phyloP scores from a whole-genome alignment of 2,329 filamentous ascomycete genomes.

The Penicillium polonicum region DNA sequence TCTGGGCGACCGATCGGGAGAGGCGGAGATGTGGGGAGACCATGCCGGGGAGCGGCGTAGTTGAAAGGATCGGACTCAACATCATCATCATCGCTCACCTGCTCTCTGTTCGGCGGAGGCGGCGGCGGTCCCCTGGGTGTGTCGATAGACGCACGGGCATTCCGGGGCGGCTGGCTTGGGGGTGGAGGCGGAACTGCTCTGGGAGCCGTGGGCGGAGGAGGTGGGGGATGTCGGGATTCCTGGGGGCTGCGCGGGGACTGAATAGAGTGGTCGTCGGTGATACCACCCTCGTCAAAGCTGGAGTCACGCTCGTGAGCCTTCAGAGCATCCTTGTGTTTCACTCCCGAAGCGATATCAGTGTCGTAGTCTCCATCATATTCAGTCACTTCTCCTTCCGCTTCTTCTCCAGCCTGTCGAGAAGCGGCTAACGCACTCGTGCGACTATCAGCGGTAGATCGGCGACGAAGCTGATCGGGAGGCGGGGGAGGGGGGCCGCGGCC shows the following conservation, averaged over 20 bases:
- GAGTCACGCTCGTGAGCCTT: slow-evolving; percentile 77
- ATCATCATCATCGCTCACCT: slow-evolving; percentile 49
- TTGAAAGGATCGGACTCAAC: slow-evolving; percentile 53
- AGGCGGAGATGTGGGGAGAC: slow-evolving; percentile 25
- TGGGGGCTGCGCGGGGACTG: slow-evolving; percentile 47
- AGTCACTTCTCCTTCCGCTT: slow-evolving; percentile 75
- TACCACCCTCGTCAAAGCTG: slow-evolving; percentile 68
- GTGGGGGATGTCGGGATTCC: slow-evolving; percentile 46
- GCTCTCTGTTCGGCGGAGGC: slow-evolving; percentile 49
- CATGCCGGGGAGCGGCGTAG: slow-evolving; percentile 46
- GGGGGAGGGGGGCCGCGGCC: slow-evolving; percentile 67
- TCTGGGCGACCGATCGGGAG: slow-evolving; percentile 24
- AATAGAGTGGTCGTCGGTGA: slow-evolving; percentile 54
- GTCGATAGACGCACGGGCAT: slow-evolving; percentile 40
- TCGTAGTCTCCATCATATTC: slow-evolving; percentile 98
- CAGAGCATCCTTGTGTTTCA: slow-evolving; percentile 88
- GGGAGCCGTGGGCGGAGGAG: slow-evolving; percentile 58
- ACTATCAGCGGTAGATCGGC: slow-evolving; percentile 60
- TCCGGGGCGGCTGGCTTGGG: slow-evolving; percentile 57
- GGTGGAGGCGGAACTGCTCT: slow-evolving; percentile 64
- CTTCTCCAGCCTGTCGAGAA: slow-evolving; percentile 52
- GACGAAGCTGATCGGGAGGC: slow-evolving; percentile 51
- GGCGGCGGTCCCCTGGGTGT: slow-evolving; percentile 36
- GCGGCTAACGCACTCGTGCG: slow-evolving; percentile 43
- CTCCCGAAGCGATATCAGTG: slow-evolving; percentile 91